Conservation (phyloP, 2,329 filamentous ascomycete genomes). For the Colletotrichum euphorbiae region DNA sequence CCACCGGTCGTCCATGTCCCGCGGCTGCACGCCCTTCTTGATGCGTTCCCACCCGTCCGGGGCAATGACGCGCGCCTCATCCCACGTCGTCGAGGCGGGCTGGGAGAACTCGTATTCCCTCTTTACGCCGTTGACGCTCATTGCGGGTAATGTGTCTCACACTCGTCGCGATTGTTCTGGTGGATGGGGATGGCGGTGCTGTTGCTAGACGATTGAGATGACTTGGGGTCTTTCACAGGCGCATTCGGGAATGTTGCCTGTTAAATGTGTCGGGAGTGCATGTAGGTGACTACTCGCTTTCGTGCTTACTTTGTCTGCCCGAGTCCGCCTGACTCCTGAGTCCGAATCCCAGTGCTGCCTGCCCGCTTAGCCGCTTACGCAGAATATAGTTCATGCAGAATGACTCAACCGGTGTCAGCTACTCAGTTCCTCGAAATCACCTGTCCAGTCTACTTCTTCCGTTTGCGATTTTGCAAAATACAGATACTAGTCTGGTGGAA, state of each 20-base stretch:
- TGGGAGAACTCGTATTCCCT: conserved; percentile 8
- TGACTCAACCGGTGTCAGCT: neutral
- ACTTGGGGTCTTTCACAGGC: no score
- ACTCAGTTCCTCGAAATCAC: no score
- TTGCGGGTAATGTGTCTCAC: no score
- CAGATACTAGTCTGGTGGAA: no score
- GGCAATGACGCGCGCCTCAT: neutral
- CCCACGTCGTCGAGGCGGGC: conserved; percentile 5
- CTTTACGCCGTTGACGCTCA: neutral
- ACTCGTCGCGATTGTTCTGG: no score
- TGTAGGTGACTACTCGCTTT: no score
- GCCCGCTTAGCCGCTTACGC: neutral
- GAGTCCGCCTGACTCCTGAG: neutral
- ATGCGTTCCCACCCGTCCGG: conserved; percentile 18
- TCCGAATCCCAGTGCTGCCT: neutral
- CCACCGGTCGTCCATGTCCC: conserved; percentile 26
- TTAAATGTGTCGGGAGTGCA: no score
- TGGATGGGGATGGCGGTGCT: no score
- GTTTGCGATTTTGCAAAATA: neutral
- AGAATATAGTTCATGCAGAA: neutral
- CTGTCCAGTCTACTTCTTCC: neutral
- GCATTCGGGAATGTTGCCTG: no score
- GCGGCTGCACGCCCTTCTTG: conserved; percentile 14
- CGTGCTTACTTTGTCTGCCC: neutral
- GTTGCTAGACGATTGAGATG: no score